Evolutionary conservation across 768 basidiomycete species (phyloP).

Genomic region (Boletus bicolor): DNA sequence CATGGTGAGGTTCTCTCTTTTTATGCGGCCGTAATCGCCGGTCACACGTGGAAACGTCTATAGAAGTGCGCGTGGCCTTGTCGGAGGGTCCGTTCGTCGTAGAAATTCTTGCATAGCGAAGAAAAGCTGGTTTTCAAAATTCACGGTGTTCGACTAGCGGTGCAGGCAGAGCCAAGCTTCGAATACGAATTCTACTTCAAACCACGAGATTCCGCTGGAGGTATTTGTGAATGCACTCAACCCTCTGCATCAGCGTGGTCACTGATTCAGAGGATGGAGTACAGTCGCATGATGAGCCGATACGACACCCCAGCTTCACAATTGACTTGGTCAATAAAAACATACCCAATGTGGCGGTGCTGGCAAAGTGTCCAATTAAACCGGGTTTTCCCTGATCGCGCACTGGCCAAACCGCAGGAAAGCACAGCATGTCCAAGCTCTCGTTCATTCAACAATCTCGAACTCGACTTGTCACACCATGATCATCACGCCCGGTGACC

Average conservation of each 20-base stretch:
- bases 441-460: not conserved
- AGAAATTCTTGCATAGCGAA: not conserved
- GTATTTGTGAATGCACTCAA: no score
- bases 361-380: no score
- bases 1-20: not conserved
- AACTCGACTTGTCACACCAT: not conserved
- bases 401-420: not conserved
- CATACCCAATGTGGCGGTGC: no score
- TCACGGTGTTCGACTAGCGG: not conserved
- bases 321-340: not conserved
- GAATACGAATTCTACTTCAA: not conserved
- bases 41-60: conserved; percentile 4
- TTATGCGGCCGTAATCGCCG: not conserved
- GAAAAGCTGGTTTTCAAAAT: no score
- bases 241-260: no score
- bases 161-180: not conserved
- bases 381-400: not conserved
- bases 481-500: conserved; percentile 2
- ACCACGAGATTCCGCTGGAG: no score
- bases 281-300: not conserved
- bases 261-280: not conserved
- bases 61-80: not conserved
- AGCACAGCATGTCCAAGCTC: not conserved
- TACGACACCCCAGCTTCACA: not conserved
- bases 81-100: not conserved